A percentile compares a stretch with the other conserved stretches of the same genome.
Conservation (phyloP, 1,284 basidiomycete genomes). For the Dichomitus squalens region DNA sequence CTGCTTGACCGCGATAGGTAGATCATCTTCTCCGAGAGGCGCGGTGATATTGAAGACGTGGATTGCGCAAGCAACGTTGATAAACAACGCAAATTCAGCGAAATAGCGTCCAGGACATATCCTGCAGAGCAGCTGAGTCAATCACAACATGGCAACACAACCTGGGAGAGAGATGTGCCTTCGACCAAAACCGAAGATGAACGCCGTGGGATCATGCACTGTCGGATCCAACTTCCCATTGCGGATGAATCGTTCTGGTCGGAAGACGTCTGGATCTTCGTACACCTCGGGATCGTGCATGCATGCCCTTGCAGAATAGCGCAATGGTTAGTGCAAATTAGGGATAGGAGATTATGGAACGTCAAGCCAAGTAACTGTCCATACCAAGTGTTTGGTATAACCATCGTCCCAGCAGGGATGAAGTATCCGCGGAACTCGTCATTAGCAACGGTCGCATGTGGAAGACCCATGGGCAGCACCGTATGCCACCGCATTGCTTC, state of each 20-base stretch:
- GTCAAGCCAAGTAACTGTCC: conserved; percentile 10
- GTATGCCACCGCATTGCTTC: conserved; percentile 29
- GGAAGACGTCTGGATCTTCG: conserved; percentile 40
- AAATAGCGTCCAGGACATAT: conserved; percentile 23
- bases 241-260: conserved; percentile 18
- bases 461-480: background rate
- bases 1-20: background rate
- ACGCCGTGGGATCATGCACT: conserved; percentile 3
- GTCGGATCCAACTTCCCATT: conserved; percentile 12
- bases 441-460: background rate
- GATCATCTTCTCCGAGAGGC: background rate
- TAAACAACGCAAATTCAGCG: background rate
- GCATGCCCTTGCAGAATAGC: conserved; percentile 15
- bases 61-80: background rate
- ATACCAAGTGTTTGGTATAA: conserved; percentile 22
- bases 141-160: too few species aligned
- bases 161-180: background rate
- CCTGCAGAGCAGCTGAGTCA: background rate
- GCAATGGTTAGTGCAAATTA: background rate
- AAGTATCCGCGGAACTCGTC: conserved; percentile 9
- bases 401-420: conserved; percentile 20
- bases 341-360: background rate
- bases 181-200: conserved; percentile 26
- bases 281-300: conserved; percentile 32
- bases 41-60: background rate